Evolutionary conservation across 441 rosid species (phyloP).

Genomic region (Pelargonium myrrhifolium): DNA sequence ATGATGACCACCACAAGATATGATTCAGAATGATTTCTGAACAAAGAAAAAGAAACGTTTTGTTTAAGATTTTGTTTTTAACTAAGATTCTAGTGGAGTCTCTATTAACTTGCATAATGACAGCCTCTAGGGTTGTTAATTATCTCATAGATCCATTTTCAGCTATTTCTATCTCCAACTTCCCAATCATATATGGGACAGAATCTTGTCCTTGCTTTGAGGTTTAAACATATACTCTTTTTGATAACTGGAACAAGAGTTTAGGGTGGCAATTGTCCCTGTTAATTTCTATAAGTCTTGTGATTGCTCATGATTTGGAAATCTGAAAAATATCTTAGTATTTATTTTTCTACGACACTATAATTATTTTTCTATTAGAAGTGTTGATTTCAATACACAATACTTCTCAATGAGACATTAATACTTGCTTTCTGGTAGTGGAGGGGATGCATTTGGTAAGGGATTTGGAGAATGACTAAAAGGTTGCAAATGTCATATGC

Average conservation of each 20-base stretch:
- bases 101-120: neutral
- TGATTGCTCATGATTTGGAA: neutral
- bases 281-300: neutral
- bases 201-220: neutral
- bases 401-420: slow-evolving; percentile 24
- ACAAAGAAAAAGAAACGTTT: neutral
- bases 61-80: neutral
- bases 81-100: neutral
- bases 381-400: slow-evolving; percentile 11
- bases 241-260: neutral
- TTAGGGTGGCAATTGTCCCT: neutral
- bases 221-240: neutral
- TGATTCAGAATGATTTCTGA: neutral
- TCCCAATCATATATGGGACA: neutral
- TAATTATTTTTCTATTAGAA: neutral
- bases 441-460: slow-evolving; percentile 98
- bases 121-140: neutral
- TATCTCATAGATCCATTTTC: neutral
- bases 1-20: neutral
- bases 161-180: neutral
- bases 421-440: slow-evolving; percentile 74
- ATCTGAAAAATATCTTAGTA: neutral
- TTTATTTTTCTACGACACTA: neutral
- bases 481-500: slow-evolving; percentile 91
- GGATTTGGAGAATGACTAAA: slow-evolving; percentile 93